Evolutionary conservation across 2,329 filamentous ascomycete species (phyloP).

Genomic region (Pestalotiopsis sp.): DNA sequence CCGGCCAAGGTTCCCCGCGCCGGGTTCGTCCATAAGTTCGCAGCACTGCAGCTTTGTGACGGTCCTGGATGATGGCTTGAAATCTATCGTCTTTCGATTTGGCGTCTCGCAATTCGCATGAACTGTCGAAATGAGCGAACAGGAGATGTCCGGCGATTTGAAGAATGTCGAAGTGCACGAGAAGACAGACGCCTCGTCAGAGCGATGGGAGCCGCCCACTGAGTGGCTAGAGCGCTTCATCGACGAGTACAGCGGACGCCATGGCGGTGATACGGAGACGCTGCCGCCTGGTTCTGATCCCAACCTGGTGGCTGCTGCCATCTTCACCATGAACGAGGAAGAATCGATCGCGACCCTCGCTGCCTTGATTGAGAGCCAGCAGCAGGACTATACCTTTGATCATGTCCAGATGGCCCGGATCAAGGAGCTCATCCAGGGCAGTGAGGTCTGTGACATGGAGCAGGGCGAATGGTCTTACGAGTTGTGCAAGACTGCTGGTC

Average conservation of each 20-base stretch:
- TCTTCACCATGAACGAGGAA: conserved; percentile 27
- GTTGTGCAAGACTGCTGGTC: conserved; percentile 29
- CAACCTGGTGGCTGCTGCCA: conserved; percentile 24
- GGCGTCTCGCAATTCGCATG: not conserved
- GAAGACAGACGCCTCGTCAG: not conserved
- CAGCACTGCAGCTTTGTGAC: not conserved
- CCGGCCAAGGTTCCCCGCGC: not conserved
- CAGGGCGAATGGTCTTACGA: conserved; percentile 30
- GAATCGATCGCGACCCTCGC: conserved; percentile 20
- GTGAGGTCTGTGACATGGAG: conserved; percentile 28
- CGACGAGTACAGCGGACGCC: conserved; percentile 28
- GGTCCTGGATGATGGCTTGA: no score
- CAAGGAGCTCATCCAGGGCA: conserved; percentile 24
- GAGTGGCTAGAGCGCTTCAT: conserved; percentile 28
- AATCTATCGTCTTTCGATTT: not conserved
- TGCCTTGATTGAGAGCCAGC: conserved; percentile 22
- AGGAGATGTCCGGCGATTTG: not conserved
- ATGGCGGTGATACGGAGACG: conserved; percentile 25
- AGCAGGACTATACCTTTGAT: conserved; percentile 31
- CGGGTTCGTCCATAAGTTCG: not conserved
- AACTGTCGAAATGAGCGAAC: not conserved
- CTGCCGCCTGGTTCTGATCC: conserved; percentile 28
- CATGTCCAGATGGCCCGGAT: conserved; percentile 22
- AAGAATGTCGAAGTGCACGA: conserved; percentile 2
- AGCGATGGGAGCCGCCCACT: conserved; percentile 15